A percentile compares a stretch with the other conserved stretches of the same genome.
These are phyloP conservation scores for Corrigiola litoralis DNA, from an alignment of 179 eudicot genomes.

Conservation along the genomic window DNA sequence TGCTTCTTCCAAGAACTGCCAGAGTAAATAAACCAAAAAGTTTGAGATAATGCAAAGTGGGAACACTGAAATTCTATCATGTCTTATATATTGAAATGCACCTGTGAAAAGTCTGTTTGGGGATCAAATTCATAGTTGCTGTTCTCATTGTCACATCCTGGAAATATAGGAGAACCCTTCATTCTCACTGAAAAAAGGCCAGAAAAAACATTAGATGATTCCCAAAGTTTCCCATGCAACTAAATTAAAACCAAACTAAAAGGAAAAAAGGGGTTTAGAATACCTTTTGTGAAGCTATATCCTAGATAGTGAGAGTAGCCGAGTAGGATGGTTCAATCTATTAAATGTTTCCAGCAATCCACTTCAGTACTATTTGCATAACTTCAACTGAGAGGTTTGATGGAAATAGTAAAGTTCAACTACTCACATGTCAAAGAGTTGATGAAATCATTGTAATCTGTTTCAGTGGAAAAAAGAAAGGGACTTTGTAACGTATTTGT, in stretches of 20 bases:
- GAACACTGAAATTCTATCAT: no score
- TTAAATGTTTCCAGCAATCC: background rate
- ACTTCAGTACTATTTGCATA: background rate
- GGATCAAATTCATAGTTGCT: constrained; percentile 16
- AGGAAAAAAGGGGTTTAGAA: background rate
- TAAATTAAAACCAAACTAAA: no score
- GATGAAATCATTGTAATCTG: constrained; percentile 6
- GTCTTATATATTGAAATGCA: no score
- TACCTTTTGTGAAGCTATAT: background rate
- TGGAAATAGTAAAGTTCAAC: constrained; percentile 10
- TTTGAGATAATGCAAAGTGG: no score
- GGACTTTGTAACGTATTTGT: constrained; percentile 8
- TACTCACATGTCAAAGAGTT: constrained; percentile 2
- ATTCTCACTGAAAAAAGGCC: background rate
- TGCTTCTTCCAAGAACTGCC: constrained; percentile 31
- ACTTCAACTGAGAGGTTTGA: no score
- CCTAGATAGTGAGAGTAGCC: background rate
- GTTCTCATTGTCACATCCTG: constrained; percentile 12
- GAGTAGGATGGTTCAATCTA: background rate
- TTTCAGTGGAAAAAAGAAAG: constrained; percentile 5
- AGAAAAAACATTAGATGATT: background rate
- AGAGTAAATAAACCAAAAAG: background rate
- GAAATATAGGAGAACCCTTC: constrained; percentile 19
- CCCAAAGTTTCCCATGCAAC: background rate
- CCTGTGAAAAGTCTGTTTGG: constrained; percentile 21